These are phyloP conservation scores for Phanerodontia chrysosporium DNA, from an alignment of 768 basidiomycete species.

Conservation along the genomic window DNA sequence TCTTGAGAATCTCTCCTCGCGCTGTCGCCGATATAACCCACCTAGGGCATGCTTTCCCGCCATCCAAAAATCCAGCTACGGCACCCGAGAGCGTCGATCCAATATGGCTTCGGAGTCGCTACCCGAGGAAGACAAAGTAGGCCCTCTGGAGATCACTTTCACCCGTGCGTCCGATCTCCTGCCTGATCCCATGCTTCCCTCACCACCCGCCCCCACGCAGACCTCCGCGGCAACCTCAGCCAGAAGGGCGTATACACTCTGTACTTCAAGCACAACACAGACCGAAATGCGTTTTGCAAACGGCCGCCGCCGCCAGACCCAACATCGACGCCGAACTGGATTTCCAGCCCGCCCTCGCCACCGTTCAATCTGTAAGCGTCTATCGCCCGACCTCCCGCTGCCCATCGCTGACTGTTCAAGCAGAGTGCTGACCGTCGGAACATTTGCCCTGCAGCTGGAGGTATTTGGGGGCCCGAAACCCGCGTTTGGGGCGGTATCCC, in stretches of 20 bases:
- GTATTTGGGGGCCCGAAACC: background rate
- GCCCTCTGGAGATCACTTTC: no score
- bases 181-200: background rate
- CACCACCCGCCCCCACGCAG: no score
- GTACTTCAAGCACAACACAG: background rate
- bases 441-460: background rate
- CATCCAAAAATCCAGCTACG: no score
- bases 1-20: no score
- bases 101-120: no score
- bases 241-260: background rate
- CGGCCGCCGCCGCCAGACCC: background rate
- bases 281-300: background rate
- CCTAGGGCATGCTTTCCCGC: no score
- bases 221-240: background rate
- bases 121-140: no score
- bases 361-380: background rate
- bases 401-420: background rate
- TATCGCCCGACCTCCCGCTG: no score
- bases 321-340: background rate
- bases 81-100: no score
- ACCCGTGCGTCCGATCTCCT: no score
- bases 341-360: background rate
- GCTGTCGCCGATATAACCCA: no score
- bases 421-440: background rate
- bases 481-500: background rate